Conservation (phyloP, 257 asterid genomes). For the Scutellaria galericulata region DNA sequence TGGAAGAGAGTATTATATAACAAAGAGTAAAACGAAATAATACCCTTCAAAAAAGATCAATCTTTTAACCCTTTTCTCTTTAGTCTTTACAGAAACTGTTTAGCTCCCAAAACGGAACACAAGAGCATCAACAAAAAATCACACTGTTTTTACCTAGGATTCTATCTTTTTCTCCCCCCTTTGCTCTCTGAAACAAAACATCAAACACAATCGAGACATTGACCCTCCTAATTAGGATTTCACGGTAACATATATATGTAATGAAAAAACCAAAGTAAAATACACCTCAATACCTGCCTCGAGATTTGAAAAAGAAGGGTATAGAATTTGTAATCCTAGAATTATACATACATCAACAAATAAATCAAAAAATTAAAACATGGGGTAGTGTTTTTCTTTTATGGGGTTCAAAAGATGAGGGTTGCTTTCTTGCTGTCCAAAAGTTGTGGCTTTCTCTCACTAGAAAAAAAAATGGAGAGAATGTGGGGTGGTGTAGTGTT, state of each 20-base stretch:
- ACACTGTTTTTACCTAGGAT: conserved; percentile 60
- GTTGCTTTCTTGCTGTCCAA: conserved; percentile 50
- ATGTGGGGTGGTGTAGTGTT: conserved; percentile 35
- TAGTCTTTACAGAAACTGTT: conserved; percentile 56
- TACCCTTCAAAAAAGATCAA: conserved; percentile 44
- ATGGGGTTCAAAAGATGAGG: conserved; percentile 47
- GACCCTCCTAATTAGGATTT: conserved; percentile 36
- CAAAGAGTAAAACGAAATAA: conserved; percentile 43
- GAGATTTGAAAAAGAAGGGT: conserved; percentile 57
- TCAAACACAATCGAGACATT: conserved; percentile 22
- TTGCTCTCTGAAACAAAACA: conserved; percentile 40
- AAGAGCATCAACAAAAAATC: conserved; percentile 45
- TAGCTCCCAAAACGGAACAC: conserved; percentile 53
- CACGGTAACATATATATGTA: conserved; percentile 20
- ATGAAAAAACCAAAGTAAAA: conserved; percentile 15
- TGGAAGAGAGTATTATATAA: conserved; percentile 50
- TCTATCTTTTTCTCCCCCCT: conserved; percentile 48
- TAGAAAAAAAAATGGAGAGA: conserved; percentile 31
- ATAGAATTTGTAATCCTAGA: conserved; percentile 43
- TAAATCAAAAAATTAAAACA: conserved; percentile 37
- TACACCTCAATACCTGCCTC: conserved; percentile 55
- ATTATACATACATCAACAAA: background rate
- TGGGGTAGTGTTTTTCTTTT: conserved; percentile 41
- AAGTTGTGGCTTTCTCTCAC: conserved; percentile 39
- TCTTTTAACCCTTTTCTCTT: conserved; percentile 54